Percentiles rank a stretch among this genome's conserved stretches.
phyloP scores from a whole-genome alignment of 495 filamentous ascomycete genomes.

The Hyaloscypha variabilis region DNA sequence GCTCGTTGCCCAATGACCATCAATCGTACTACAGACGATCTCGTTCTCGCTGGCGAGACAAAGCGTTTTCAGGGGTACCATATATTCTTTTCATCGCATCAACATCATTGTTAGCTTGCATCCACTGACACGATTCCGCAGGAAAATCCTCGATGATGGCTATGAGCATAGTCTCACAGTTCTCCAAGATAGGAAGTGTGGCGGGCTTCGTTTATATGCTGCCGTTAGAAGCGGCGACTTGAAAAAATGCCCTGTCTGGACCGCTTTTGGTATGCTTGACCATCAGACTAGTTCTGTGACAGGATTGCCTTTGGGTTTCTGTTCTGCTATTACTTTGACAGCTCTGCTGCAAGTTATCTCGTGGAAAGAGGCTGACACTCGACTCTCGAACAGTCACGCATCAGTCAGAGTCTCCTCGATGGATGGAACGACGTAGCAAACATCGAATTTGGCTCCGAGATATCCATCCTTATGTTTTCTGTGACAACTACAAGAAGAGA shows the following conservation, averaged over 20 bases:
- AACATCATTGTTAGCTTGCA: background rate
- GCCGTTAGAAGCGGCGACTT: constrained; percentile 52
- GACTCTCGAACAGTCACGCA: constrained; percentile 53
- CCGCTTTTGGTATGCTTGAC: constrained; percentile 59
- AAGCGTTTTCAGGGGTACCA: constrained; percentile 70
- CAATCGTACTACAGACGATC: constrained; percentile 57
- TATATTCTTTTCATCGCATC: background rate
- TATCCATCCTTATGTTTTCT: constrained; percentile 64
- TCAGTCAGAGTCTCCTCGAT: constrained; percentile 54
- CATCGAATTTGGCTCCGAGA: constrained; percentile 63
- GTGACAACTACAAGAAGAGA: constrained; percentile 51
- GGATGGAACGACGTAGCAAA: constrained; percentile 54
- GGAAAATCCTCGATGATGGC: constrained; percentile 71
- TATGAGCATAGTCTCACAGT: constrained; percentile 73
- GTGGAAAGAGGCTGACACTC: background rate
- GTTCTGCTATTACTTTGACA: background rate
- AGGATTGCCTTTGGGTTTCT: background rate
- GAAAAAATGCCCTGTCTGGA: constrained; percentile 68
- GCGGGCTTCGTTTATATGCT: constrained; percentile 58
- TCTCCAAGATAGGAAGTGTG: constrained; percentile 65
- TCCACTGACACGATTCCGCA: constrained; percentile 31
- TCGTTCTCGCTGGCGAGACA: constrained; percentile 63
- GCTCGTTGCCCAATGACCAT: constrained; percentile 61
- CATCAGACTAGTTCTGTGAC: background rate
- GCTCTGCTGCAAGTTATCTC: background rate